Percentiles rank a stretch among this genome's conserved stretches.
Conservation (phyloP, 331 rosid genomes). For the Telfairia occidentalis region DNA sequence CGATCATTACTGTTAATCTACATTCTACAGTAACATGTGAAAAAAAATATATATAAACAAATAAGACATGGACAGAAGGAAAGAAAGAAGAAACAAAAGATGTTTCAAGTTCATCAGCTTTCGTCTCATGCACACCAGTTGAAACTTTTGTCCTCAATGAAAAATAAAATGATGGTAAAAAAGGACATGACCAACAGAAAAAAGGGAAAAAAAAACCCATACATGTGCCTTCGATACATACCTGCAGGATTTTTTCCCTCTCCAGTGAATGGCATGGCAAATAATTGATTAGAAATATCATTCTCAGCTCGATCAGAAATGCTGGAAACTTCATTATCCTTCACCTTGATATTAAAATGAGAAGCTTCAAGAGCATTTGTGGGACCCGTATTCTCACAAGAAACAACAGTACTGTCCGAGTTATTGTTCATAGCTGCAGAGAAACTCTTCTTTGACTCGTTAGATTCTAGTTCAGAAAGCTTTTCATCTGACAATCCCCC, state of each 20-base stretch:
- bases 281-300: conserved; percentile 40
- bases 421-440: conserved; percentile 20
- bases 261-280: conserved; percentile 49
- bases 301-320: conserved; percentile 30
- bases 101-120: not conserved
- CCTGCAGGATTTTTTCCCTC: conserved; percentile 57
- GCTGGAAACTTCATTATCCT: conserved; percentile 41
- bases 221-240: conserved; percentile 19
- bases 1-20: not conserved
- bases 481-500: conserved; percentile 38
- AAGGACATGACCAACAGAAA: not conserved
- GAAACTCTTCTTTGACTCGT: conserved; percentile 35
- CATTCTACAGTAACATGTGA: not conserved
- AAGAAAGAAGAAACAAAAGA: not conserved
- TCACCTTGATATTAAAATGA: conserved; percentile 21
- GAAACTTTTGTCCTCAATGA: not conserved
- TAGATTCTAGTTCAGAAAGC: conserved; percentile 40
- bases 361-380: conserved; percentile 38
- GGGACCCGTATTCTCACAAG: conserved; percentile 48
- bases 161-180: not conserved
- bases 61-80: not conserved
- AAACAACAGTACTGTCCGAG: conserved; percentile 31
- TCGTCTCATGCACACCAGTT: not conserved
- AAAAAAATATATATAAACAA: not conserved
- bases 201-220: not conserved